Evolutionary conservation across 768 basidiomycete genomes (phyloP).

Genomic region (Collybia nuda): DNA sequence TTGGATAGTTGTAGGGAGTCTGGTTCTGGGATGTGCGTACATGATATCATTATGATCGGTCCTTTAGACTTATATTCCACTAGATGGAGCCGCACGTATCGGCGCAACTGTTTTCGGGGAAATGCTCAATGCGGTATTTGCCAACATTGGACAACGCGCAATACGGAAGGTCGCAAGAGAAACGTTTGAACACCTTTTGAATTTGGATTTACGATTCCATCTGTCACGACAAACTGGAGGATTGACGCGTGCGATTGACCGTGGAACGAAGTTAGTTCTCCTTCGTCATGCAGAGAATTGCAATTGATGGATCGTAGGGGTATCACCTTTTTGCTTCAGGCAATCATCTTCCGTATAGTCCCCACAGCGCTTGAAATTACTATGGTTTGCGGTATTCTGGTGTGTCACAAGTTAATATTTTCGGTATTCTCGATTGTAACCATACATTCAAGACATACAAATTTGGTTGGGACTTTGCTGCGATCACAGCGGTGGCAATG

Average conservation of each 20-base stretch:
- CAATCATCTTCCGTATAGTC: conserved; percentile 91
- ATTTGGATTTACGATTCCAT: conserved; percentile 91
- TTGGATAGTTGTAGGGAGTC: conserved; percentile 88
- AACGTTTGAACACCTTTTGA: conserved; percentile 91
- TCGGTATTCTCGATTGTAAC: background rate
- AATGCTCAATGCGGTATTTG: conserved; percentile 93
- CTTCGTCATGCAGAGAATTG: background rate
- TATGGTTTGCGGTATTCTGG: conserved; percentile 96
- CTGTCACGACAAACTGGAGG: conserved; percentile 93
- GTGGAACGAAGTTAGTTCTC: conserved; percentile 85
- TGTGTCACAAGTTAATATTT: conserved; percentile 34
- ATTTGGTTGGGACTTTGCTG: conserved; percentile 97
- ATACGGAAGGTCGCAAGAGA: conserved; percentile 94
- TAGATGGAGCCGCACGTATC: conserved; percentile 90
- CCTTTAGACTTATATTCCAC: conserved; percentile 2
- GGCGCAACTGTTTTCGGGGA: conserved; percentile 90
- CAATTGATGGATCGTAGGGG: conserved; percentile 52
- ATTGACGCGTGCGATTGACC: conserved; percentile 92
- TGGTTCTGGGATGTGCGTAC: conserved; percentile 86
- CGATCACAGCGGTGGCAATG: conserved; percentile 82
- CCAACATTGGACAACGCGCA: conserved; percentile 91
- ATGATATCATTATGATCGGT: background rate
- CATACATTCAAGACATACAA: conserved; percentile 74
- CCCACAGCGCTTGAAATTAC: conserved; percentile 96
- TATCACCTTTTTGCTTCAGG: conserved; percentile 92